Percentiles rank a stretch among this genome's conserved stretches.
Evolutionary conservation across 192 early-diverging fungal genomes (phyloP).

Genomic region (Lunasporangiospora selenospora): DNA sequence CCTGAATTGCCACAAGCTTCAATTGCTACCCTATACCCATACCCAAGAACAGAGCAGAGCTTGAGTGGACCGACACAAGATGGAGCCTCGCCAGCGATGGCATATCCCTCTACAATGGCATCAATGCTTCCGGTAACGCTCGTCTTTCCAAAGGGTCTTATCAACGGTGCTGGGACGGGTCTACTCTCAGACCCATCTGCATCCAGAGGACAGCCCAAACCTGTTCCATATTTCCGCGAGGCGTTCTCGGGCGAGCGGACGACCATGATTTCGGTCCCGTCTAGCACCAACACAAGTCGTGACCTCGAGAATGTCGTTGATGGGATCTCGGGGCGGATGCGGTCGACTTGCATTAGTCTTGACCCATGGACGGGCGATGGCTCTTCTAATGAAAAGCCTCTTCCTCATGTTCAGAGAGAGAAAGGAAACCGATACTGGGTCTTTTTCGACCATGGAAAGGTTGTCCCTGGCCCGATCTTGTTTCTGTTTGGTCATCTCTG

Average conservation of each 20-base stretch:
- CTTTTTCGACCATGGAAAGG: slow-evolving; percentile 11
- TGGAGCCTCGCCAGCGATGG: too few species aligned
- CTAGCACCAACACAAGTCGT: slow-evolving; percentile 30
- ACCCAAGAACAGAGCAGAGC: too few species aligned
- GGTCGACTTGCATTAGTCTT: slow-evolving; percentile 26
- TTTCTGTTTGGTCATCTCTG: slow-evolving; percentile 27
- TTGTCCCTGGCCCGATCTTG: slow-evolving; percentile 25
- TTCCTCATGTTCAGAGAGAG: slow-evolving; percentile 8
- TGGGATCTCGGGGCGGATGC: slow-evolving; percentile 23
- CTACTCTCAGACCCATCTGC: too few species aligned
- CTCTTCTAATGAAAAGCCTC: slow-evolving; percentile 12
- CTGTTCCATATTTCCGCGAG: slow-evolving; percentile 32
- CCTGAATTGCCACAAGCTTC: too few species aligned
- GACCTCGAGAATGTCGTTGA: slow-evolving; percentile 30
- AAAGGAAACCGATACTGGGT: slow-evolving; percentile 24
- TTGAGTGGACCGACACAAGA: too few species aligned
- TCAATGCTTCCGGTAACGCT: too few species aligned
- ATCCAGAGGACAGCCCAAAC: slow-evolving; percentile 10
- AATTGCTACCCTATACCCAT: too few species aligned
- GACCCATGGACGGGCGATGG: slow-evolving; percentile 22
- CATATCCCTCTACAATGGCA: too few species aligned
- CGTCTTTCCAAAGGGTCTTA: too few species aligned
- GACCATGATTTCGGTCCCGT: neutral
- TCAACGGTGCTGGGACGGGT: too few species aligned
- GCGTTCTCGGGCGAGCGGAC: slow-evolving; percentile 10